Conservation (phyloP, 192 early-diverging fungal species). For the Linnemannia hyalina region DNA sequence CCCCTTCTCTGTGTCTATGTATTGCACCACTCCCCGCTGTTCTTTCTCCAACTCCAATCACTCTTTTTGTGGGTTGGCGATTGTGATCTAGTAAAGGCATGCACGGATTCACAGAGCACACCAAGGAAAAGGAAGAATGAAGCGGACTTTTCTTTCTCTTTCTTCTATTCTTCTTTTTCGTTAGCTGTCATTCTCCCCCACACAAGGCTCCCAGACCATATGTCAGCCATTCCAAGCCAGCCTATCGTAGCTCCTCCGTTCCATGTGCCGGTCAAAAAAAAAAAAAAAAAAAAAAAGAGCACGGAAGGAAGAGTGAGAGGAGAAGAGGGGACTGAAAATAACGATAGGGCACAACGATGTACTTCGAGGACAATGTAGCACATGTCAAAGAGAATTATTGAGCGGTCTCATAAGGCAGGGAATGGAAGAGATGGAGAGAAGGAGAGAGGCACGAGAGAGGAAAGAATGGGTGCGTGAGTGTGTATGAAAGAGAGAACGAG, state of each 20-base stretch:
- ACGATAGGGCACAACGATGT: not conserved
- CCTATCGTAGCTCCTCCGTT: not conserved
- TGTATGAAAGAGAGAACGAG: not conserved
- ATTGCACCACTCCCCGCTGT: not conserved
- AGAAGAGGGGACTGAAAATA: not conserved
- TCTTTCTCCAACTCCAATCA: not conserved
- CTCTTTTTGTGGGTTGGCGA: not conserved
- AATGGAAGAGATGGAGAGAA: not conserved
- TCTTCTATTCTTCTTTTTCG: no score
- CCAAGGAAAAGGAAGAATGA: no score
- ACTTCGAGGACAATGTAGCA: not conserved
- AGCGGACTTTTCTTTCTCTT: not conserved
- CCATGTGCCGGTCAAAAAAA: conserved; percentile 5
- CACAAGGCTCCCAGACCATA: not conserved
- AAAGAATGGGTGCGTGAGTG: not conserved
- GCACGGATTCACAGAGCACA: not conserved
- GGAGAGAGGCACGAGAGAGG: not conserved
- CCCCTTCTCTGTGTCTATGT: not conserved
- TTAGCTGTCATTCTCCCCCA: not conserved
- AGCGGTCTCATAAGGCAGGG: not conserved
- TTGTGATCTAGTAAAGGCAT: not conserved
- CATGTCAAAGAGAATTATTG: not conserved
- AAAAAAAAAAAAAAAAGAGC: conserved; percentile 20
- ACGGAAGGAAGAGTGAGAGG: not conserved
- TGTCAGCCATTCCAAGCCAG: not conserved